Conservation (phyloP, 2,329 filamentous ascomycete species). For the Gnomoniopsis smithogilvyi region DNA sequence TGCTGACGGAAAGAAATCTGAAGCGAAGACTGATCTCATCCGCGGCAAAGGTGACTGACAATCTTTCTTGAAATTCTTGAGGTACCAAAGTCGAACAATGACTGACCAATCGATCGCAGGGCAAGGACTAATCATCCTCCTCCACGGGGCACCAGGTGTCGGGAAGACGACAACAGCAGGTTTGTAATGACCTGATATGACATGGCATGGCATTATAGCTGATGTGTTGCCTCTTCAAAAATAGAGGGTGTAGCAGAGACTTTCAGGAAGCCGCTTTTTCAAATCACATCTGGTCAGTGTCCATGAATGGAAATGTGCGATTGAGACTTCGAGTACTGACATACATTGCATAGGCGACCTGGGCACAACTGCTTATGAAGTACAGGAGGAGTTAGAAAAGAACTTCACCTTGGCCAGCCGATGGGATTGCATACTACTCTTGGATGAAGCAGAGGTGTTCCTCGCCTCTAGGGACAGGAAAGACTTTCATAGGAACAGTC, state of each 20-base stretch:
- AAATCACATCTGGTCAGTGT: no score
- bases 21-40: slow-evolving; percentile 29
- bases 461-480: slow-evolving; percentile 25
- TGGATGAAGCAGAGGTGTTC: slow-evolving; percentile 41
- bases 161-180: slow-evolving; percentile 32
- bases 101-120: slow-evolving; percentile 11
- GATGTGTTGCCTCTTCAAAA: no score
- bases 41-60: slow-evolving; percentile 30
- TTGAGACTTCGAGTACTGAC: no score
- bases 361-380: no score
- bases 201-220: not conserved
- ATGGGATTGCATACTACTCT: slow-evolving; percentile 39
- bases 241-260: no score
- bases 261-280: no score
- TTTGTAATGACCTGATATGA: slow-evolving; percentile 7
- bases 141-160: slow-evolving; percentile 30
- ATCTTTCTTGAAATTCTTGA: not conserved
- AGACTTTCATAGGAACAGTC: slow-evolving; percentile 26
- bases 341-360: no score
- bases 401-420: slow-evolving; percentile 25
- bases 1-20: slow-evolving; percentile 16
- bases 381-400: no score
- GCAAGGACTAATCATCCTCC: slow-evolving; percentile 30
- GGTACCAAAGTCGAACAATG: no score
- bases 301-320: no score